A percentile compares a stretch with the other conserved stretches of the same genome.
Conservation (phyloP, 306 rosid species). For the Astragalus membranaceus region DNA sequence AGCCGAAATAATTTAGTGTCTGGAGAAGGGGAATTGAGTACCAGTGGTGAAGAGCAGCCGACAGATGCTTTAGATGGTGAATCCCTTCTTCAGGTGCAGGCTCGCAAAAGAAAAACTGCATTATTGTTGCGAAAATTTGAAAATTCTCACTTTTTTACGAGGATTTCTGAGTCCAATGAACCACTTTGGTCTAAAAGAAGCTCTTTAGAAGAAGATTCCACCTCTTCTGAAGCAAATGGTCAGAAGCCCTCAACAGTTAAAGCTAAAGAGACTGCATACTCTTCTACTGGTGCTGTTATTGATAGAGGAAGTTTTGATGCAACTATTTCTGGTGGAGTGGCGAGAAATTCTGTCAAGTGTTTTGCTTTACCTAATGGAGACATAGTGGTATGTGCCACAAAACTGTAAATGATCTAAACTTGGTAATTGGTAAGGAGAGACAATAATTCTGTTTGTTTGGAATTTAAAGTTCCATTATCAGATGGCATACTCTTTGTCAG, state of each 20-base stretch:
- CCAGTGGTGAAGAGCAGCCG: slow-evolving; percentile 35
- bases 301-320: slow-evolving; percentile 82
- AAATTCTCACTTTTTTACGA: slow-evolving; percentile 86
- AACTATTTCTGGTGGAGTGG: slow-evolving; percentile 65
- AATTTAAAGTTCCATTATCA: background rate
- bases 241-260: slow-evolving; percentile 21
- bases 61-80: slow-evolving; percentile 46
- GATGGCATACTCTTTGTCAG: background rate
- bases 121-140: slow-evolving; percentile 63
- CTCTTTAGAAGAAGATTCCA: slow-evolving; percentile 22
- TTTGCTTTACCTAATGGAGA: slow-evolving; percentile 84
- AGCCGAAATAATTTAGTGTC: slow-evolving; percentile 30
- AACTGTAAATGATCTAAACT: background rate
- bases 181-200: slow-evolving; percentile 75
- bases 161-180: slow-evolving; percentile 71
- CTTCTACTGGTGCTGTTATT: slow-evolving; percentile 47
- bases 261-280: slow-evolving; percentile 28
- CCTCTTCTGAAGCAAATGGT: slow-evolving; percentile 28
- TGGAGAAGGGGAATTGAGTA: slow-evolving; percentile 35
- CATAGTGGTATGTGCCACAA: slow-evolving; percentile 78
- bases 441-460: background rate
- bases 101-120: slow-evolving; percentile 56
- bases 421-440: slow-evolving; percentile 3
- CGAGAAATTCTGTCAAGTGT: slow-evolving; percentile 71
- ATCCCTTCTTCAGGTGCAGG: slow-evolving; percentile 65